Evolutionary conservation across 345 rosid genomes (phyloP).

Genomic region (Aethionema arabicum): DNA sequence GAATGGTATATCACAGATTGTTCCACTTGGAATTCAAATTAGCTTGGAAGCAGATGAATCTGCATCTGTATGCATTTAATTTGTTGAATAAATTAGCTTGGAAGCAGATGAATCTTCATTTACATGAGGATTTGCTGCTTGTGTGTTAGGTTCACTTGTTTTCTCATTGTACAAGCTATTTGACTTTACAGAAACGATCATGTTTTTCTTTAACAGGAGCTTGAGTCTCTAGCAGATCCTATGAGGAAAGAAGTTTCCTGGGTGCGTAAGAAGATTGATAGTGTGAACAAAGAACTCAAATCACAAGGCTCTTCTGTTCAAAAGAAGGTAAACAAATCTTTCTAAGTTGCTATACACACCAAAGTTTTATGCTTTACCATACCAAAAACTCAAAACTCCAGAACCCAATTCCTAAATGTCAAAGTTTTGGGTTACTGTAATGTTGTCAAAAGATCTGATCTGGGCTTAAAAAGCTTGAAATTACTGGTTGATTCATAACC

Average conservation of each 20-base stretch:
- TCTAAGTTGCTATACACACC: background rate
- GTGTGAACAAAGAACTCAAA: slow-evolving; percentile 86
- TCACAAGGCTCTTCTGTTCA: slow-evolving; percentile 81
- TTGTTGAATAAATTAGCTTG: slow-evolving; percentile 6
- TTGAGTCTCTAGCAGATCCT: slow-evolving; percentile 86
- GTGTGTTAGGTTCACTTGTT: slow-evolving; percentile 6
- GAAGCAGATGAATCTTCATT: slow-evolving; percentile 14
- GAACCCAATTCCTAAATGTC: slow-evolving; percentile 12
- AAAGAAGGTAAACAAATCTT: slow-evolving; percentile 62
- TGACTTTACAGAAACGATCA: slow-evolving; percentile 6
- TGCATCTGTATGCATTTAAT: slow-evolving; percentile 28
- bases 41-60: slow-evolving; percentile 3
- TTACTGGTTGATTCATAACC: background rate
- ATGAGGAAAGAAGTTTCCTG: slow-evolving; percentile 85
- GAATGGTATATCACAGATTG: background rate
- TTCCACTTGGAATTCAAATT: slow-evolving; percentile 4
- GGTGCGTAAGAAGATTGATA: slow-evolving; percentile 87
- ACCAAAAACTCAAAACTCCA: slow-evolving; percentile 11
- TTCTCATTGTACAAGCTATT: background rate
- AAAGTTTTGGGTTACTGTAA: slow-evolving; percentile 19
- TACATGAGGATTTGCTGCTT: slow-evolving; percentile 2
- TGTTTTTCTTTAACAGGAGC: slow-evolving; percentile 58
- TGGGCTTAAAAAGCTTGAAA: background rate
- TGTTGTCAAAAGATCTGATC: slow-evolving; percentile 17
- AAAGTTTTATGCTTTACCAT: slow-evolving; percentile 8